Conservation (phyloP, 768 basidiomycete genomes). For the Kwoniella pini region DNA sequence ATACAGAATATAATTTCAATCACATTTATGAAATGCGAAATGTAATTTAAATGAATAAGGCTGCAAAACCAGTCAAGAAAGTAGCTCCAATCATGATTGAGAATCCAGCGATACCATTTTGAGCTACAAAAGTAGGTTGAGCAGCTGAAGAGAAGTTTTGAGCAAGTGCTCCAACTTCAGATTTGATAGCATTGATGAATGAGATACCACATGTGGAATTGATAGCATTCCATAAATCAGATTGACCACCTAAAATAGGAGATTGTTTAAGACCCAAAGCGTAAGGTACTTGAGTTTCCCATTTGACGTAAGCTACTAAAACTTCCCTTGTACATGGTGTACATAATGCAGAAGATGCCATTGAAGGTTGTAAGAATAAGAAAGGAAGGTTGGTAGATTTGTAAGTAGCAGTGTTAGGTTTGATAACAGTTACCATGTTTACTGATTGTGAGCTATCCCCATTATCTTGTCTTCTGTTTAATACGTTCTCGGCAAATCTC, state of each 20-base stretch:
- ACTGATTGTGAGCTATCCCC: slow-evolving; percentile 4
- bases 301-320: slow-evolving; percentile 73
- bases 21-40: background rate
- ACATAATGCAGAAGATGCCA: slow-evolving; percentile 66
- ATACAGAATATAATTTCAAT: background rate
- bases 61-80: slow-evolving; percentile 26
- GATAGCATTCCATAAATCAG: slow-evolving; percentile 66
- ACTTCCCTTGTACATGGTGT: slow-evolving; percentile 76
- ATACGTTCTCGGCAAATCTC: slow-evolving; percentile 37
- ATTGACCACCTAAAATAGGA: slow-evolving; percentile 67
- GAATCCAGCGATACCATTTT: slow-evolving; percentile 16
- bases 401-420: slow-evolving; percentile 61
- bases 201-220: slow-evolving; percentile 65
- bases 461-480: slow-evolving; percentile 31
- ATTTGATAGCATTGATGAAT: slow-evolving; percentile 60
- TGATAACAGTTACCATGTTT: slow-evolving; percentile 44
- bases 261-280: slow-evolving; percentile 70
- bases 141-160: slow-evolving; percentile 35
- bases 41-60: slow-evolving; percentile 22
- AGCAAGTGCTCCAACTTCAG: slow-evolving; percentile 43
- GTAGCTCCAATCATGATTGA: slow-evolving; percentile 9
- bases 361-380: slow-evolving; percentile 68
- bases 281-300: slow-evolving; percentile 71
- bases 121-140: slow-evolving; percentile 11
- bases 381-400: slow-evolving; percentile 62